Conservation (phyloP, 441 rosid species). For the Sinapis alba region DNA sequence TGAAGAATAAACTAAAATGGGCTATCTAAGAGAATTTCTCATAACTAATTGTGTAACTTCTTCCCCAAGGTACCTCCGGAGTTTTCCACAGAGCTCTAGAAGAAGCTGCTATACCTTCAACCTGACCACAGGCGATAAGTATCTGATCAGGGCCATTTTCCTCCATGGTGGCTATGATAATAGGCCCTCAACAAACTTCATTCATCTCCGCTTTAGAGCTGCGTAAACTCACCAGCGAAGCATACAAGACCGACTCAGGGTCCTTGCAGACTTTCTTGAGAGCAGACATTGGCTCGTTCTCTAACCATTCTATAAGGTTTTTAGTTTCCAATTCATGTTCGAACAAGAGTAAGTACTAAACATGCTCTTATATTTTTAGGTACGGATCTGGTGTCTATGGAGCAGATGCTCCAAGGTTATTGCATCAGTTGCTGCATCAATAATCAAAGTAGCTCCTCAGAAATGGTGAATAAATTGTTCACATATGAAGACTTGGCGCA, state of each 20-base stretch:
- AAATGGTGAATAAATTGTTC: conserved; percentile 49
- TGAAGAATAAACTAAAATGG: no score
- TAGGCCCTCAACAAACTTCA: conserved; percentile 26
- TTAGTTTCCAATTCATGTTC: neutral
- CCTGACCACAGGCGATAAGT: conserved; percentile 35
- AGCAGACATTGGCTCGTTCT: conserved; percentile 40
- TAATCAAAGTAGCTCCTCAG: conserved; percentile 30
- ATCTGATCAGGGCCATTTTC: conserved; percentile 44
- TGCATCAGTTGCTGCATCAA: no score
- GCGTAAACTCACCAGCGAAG: conserved; percentile 40
- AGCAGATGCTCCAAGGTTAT: no score
- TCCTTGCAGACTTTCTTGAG: conserved; percentile 33
- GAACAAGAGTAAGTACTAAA: neutral
- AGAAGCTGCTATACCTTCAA: conserved; percentile 46
- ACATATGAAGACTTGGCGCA: conserved; percentile 54
- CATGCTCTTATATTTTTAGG: conserved; percentile 37
- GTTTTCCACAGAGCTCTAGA: conserved; percentile 49
- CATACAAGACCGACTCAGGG: conserved; percentile 40
- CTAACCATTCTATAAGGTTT: conserved; percentile 45
- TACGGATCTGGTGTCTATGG: conserved; percentile 20
- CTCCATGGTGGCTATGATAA: conserved; percentile 46
- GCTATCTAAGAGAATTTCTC: no score
- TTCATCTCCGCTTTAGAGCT: conserved; percentile 60
- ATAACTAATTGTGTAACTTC: conserved; percentile 16
- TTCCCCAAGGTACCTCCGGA: conserved; percentile 38